Base-by-base conservation (phyloP, 306 rosid genomes). In the Castanea mollissima region DNA sequence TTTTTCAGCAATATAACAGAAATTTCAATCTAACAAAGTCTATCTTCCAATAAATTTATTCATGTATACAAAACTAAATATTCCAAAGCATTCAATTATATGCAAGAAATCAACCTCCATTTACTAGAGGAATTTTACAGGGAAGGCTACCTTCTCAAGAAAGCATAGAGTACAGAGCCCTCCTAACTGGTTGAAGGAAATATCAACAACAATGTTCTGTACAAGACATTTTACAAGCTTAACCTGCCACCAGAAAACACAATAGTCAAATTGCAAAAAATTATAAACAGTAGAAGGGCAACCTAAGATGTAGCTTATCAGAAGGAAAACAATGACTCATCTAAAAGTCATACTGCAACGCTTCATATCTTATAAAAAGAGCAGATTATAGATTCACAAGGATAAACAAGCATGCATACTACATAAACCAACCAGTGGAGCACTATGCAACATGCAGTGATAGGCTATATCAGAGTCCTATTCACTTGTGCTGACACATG, bases 131-230 rank as follows among this genome's bases (percentile, higher is more conserved):
- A 27, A 29, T 25, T 65, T 12, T 70, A 19, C n/a, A 21, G 74
- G 21, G 56, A 44, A 44, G 10, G 34, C 55, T 73, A 73, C 76
- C 76, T 73, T 20, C 76, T 73, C 76, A 25, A 73, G 76, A 73
- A 73, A 73, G 41, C 76, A 73, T 54, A 73, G 44, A 2, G 76
- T 73, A 73, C 49, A 54, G 60, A 73, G 76, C 51, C 76, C 76
- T 23, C 62, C 59, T 31, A 73, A 16, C 49, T 73, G 76, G 32
- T 73, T 73, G 76, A 73, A 73, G 21, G 76, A 73, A 21, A 73
- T 73, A 54, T 73, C 76, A 52, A 73, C 76, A 14, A 54, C 64
- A 49, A 73, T 54, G 44, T 54, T 54, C 46, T 54, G 59, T 31
- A 73, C 64, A 16, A 54, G 59, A 54, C 76, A 73, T 55, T 73